These are phyloP conservation scores for Phoma sp. DNA, from an alignment of 2,329 filamentous ascomycete species.

Conservation along the genomic window DNA sequence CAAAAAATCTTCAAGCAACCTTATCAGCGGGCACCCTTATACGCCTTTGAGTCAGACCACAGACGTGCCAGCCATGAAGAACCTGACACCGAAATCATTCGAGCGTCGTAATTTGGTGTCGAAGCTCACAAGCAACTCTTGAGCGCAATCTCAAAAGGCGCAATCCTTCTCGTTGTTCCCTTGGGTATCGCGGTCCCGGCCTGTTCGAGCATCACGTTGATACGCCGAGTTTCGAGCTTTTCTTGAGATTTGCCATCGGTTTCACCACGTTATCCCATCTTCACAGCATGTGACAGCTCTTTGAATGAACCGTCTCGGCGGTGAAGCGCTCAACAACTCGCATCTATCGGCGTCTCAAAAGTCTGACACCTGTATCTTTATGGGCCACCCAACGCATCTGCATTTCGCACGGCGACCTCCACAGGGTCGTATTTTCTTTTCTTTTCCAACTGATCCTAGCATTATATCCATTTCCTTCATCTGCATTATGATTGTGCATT, in stretches of 20 bases:
- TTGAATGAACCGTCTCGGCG: too few species aligned
- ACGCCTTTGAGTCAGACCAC: constrained; percentile 15
- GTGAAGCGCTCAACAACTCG: neutral
- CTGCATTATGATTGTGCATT: constrained; percentile 6
- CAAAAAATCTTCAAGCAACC: neutral
- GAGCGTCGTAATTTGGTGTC: constrained; percentile 24
- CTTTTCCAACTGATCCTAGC: neutral
- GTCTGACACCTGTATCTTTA: neutral
- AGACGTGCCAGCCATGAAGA: constrained; percentile 10
- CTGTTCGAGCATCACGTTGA: neutral
- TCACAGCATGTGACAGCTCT: neutral
- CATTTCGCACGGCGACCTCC: neutral
- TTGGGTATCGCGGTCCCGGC: neutral
- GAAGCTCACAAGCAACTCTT: constrained; percentile 24
- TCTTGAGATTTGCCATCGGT: neutral
- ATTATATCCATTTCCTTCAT: constrained; percentile 2
- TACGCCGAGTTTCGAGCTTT: neutral
- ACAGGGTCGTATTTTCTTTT: neutral
- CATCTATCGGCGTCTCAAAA: neutral
- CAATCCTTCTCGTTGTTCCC: neutral
- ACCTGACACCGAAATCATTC: constrained; percentile 10
- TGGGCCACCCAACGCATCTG: neutral
- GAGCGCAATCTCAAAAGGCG: neutral
- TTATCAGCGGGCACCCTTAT: constrained; percentile 7
- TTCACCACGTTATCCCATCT: neutral